Evolutionary conservation across 2,329 filamentous ascomycete genomes (phyloP).

Genomic region (Arthrobotrys conoides): DNA sequence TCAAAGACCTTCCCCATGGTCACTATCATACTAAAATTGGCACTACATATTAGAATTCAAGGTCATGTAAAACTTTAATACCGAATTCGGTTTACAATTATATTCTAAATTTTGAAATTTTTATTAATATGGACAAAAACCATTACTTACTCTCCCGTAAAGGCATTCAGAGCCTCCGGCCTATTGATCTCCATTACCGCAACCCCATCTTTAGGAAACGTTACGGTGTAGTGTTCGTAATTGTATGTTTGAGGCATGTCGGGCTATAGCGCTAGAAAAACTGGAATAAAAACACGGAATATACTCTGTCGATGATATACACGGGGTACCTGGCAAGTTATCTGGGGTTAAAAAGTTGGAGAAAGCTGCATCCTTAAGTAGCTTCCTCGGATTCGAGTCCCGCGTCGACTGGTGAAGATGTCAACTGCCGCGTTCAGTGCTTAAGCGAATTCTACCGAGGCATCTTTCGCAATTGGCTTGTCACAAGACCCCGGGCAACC

Average conservation of each 20-base stretch:
- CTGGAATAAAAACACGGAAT: conserved; percentile 27
- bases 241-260: conserved; percentile 55
- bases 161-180: conserved; percentile 88
- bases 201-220: conserved; percentile 79
- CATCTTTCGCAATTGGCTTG: conserved; percentile 44
- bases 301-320: conserved; percentile 21
- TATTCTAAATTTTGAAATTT: not conserved
- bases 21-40: conserved; percentile 78
- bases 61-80: not conserved
- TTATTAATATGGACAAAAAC: conserved; percentile 6
- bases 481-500: conserved; percentile 20
- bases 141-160: conserved; percentile 75
- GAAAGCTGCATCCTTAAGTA: conserved; percentile 42
- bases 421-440: conserved; percentile 25
- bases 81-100: not conserved
- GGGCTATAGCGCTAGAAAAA: conserved; percentile 7
- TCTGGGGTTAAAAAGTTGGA: conserved; percentile 23
- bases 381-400: conserved; percentile 24
- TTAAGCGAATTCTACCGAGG: conserved; percentile 61
- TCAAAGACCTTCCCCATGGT: conserved; percentile 82
- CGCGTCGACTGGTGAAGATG: conserved; percentile 19
- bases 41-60: not conserved
- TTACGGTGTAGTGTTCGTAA: conserved; percentile 80
- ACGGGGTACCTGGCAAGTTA: conserved; percentile 8
- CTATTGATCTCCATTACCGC: conserved; percentile 95